Base-by-base conservation (phyloP, 2,329 filamentous ascomycete genomes). In the Beauveria pseudobassiana region DNA sequence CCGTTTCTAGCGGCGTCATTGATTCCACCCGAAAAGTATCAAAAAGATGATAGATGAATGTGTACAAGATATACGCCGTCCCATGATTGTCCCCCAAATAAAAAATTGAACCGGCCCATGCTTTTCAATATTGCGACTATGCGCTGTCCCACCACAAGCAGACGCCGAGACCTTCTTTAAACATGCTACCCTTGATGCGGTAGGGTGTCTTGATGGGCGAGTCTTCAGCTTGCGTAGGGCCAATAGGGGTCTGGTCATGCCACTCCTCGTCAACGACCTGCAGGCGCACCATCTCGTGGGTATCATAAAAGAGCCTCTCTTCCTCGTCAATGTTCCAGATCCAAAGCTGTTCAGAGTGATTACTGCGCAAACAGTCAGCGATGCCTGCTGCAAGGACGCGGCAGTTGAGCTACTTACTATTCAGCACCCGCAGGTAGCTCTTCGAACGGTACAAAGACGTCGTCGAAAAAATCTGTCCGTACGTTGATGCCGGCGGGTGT, bases 381-480 rank as follows among this genome's bases (percentile, higher is more conserved):
- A 12, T 28, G 49, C 28, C 10, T 53, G 43, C 7, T 8, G 8
- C 42, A 43, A 20, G 16, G 16, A 20, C 26, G 30, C 5, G 12
- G 10, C 49, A 16, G 48, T 30, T 3, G 48, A 14, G 24, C 45
- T 20, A 67, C 87, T 76, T 76, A 92, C 88, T 90, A 96, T 71
- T 85, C 82, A 28, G 87, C 86, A n/a, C 85, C 86, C 30, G 89
- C 85, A 45, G 92, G 89, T 4, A 96, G 80, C 65, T 90, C 85
- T 61, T 86, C 82, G 42, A 84, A 85, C 1, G 84, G 91, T 65
- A 98, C 86, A 63, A 91, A 88, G 38, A 99, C 91, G 65, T 98
- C 93, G 68, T 93, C 90, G 68, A 97, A 99, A 74, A 99, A 99
- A 65, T 96, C 91, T 4, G 93, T 88, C 54, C 87, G 86, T 63